Evolutionary conservation across 2,329 filamentous ascomycete genomes (phyloP).

Genomic region (Ophiostoma angusticollis): DNA sequence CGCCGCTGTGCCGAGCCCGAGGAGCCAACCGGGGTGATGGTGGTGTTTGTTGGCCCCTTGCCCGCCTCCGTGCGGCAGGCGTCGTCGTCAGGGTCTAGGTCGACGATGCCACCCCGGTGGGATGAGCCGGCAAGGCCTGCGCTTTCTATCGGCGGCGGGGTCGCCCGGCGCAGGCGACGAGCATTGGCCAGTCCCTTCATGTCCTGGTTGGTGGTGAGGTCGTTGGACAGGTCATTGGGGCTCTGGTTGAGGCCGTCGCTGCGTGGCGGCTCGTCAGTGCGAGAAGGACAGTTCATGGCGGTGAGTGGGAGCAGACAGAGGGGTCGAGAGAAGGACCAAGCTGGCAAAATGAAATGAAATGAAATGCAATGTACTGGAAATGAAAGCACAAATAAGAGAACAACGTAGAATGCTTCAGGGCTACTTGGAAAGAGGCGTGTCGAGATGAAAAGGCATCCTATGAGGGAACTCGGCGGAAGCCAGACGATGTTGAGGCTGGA

Average conservation of each 20-base stretch:
- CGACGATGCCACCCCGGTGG: background rate
- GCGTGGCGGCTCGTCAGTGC: slow-evolving; percentile 26
- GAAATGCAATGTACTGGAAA: background rate
- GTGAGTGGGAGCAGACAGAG: background rate
- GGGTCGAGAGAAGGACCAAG: background rate
- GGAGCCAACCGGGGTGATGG: slow-evolving; percentile 4
- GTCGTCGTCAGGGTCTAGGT: background rate
- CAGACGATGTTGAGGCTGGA: too few species aligned
- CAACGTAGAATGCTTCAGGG: background rate
- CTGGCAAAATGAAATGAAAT: background rate
- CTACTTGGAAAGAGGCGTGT: too few species aligned
- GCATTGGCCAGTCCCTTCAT: slow-evolving; percentile 39
- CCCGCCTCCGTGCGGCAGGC: background rate
- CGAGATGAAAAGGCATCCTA: too few species aligned
- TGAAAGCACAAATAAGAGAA: background rate
- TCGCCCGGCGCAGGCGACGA: slow-evolving; percentile 17
- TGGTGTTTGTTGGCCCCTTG: slow-evolving; percentile 2
- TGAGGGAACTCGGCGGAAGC: too few species aligned
- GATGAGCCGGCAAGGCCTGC: slow-evolving; percentile 16
- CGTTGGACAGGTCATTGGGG: slow-evolving; percentile 37
- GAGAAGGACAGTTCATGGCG: slow-evolving; percentile 18
- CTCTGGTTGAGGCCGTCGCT: slow-evolving; percentile 40
- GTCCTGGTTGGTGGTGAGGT: slow-evolving; percentile 44
- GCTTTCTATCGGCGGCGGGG: slow-evolving; percentile 14
- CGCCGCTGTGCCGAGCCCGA: slow-evolving; percentile 2